Percentiles rank a stretch among this genome's conserved stretches.
Evolutionary conservation across 139 green algal genomes (phyloP).

Genomic region (Diplosphaera chodatii): DNA sequence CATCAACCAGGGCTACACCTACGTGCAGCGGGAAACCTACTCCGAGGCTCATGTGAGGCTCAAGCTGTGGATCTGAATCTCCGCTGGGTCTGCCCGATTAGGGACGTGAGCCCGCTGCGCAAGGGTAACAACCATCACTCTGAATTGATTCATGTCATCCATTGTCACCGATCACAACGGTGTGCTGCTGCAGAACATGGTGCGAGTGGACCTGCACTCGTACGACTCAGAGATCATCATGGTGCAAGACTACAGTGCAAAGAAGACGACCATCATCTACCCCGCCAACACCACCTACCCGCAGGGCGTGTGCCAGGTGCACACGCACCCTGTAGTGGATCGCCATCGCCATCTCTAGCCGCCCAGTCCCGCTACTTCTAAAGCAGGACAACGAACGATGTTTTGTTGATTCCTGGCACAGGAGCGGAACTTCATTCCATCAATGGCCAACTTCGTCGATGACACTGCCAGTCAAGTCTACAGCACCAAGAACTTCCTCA

Average conservation of each 20-base stretch:
- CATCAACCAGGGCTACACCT: slow-evolving; percentile 2
- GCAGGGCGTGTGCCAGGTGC: neutral
- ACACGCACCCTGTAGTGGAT: neutral
- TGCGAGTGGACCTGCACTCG: neutral
- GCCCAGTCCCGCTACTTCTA: too few species aligned
- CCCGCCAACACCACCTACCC: neutral
- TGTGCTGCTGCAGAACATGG: neutral
- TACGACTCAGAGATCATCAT: neutral
- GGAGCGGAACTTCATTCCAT: neutral
- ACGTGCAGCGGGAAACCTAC: neutral
- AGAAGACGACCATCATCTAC: neutral
- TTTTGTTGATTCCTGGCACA: too few species aligned
- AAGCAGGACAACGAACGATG: too few species aligned
- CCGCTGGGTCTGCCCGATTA: too few species aligned
- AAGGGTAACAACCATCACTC: too few species aligned
- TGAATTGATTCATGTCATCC: too few species aligned
- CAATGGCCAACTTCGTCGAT: neutral
- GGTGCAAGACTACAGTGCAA: neutral
- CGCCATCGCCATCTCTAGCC: too few species aligned
- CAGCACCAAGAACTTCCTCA: neutral
- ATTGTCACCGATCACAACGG: too few species aligned
- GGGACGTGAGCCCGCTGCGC: too few species aligned
- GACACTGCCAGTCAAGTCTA: neutral
- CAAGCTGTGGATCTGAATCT: too few species aligned
- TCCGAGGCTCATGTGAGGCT: neutral